Evolutionary conservation across 768 basidiomycete genomes (phyloP), one percentile per base, ranked within the genome.

Genomic region (Rhodotorula toruloides): DNA sequence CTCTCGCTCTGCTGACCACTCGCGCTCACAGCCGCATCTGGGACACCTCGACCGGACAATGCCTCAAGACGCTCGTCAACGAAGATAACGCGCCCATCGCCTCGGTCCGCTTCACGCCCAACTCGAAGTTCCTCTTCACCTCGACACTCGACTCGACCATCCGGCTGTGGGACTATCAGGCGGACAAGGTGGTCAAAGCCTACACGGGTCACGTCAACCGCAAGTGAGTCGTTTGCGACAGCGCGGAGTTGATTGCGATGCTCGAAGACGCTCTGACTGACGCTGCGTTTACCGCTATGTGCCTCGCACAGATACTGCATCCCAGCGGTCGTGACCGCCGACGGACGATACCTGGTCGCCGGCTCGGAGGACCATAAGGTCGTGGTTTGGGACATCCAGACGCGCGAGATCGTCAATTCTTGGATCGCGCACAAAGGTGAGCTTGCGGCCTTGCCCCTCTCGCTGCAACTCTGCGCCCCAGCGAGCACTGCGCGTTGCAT

Each of bases 31-130:
- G 94, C 76, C 93, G 96, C 63, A 85, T 98, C 65, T 99, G 96
- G 96, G 94, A 99, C 75, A 87, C 90, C 0, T 86, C 92, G 61
- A 94, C 93, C 6, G 96, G 94, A 4, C 96, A 99, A 78, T 99
- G 96, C 78, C 81, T 99, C 55, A 98, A 96, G 78, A 98, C 96
- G 3, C 78, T 99, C 52, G 93, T 92, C 16, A 92, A 97, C 72
- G 96, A 97, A 73, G 90, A 91, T 69, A 96, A 77, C 63, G 72
- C 46, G 42, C 43, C 25, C 52, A 71, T 91, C 67, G 91, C 91
- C 22, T 87, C 88, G 78, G 91, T 91, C 55, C 82, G 82, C 72
- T 98, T 98, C 78, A 90, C 93, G 29, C 91, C 91, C 0, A 97
- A 96, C 76, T 91, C 91, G 3, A 85, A 83, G 73, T 93, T 88